phyloP scores from a whole-genome alignment of 176 grass and related monocot genomes.

The Paspalum vaginatum region DNA sequence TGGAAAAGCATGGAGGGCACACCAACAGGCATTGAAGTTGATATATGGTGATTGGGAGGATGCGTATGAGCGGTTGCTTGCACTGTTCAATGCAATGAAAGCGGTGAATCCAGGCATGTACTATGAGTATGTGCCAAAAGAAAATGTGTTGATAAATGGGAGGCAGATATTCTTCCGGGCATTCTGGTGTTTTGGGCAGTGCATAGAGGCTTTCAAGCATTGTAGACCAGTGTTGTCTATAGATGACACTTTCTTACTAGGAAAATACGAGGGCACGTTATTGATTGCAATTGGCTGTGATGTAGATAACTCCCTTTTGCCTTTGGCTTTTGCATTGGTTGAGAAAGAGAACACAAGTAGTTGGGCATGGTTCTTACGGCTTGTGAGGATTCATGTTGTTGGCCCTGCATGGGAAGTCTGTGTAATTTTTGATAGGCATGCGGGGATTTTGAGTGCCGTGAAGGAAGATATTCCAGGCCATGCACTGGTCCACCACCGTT shows the following conservation, averaged over 20 bases:
- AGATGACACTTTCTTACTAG: background rate
- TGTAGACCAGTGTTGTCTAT: background rate
- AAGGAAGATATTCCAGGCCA: no score
- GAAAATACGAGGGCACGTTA: background rate
- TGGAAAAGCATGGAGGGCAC: no score
- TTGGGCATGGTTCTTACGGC: background rate
- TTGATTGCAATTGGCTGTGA: background rate
- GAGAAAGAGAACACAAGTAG: background rate
- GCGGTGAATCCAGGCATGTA: background rate
- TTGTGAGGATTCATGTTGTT: background rate
- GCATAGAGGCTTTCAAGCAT: background rate
- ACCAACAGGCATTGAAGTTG: no score
- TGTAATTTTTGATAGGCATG: background rate
- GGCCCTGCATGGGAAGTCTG: background rate
- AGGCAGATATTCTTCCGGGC: background rate
- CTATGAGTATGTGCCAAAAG: background rate
- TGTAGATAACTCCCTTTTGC: background rate
- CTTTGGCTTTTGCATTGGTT: background rate
- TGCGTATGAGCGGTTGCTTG: no score
- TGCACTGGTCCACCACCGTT: no score
- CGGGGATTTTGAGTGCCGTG: background rate
- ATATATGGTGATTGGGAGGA: no score
- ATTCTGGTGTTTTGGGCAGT: background rate
- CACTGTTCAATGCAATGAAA: background rate
- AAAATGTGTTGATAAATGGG: background rate